These are phyloP conservation scores for Phialophora chinensis DNA, from an alignment of 2,329 filamentous ascomycete genomes.

Conservation along the genomic window DNA sequence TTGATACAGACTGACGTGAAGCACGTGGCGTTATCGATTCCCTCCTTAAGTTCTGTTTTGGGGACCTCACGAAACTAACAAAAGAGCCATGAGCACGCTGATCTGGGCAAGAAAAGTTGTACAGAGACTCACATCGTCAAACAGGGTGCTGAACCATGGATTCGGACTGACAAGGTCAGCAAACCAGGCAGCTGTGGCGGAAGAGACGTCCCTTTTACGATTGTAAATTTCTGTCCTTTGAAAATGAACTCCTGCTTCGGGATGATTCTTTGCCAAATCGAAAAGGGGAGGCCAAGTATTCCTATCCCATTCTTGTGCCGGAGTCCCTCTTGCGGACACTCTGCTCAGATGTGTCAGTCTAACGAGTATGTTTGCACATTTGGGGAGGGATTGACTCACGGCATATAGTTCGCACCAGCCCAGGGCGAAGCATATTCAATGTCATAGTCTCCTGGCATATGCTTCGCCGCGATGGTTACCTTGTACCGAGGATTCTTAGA, in stretches of 20 bases:
- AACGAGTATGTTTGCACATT: background rate
- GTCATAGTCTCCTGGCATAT: slow-evolving; percentile 81
- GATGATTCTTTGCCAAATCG: slow-evolving; percentile 63
- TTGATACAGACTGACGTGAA: slow-evolving; percentile 94
- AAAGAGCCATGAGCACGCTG: slow-evolving; percentile 8
- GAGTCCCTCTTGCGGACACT: slow-evolving; percentile 43
- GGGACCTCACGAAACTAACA: slow-evolving; percentile 66
- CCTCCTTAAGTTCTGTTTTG: slow-evolving; percentile 63
- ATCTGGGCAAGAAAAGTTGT: slow-evolving; percentile 2
- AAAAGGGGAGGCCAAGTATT: slow-evolving; percentile 66
- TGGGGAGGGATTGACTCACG: slow-evolving; percentile 54
- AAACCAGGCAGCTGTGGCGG: slow-evolving; percentile 64
- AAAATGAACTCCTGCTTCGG: slow-evolving; percentile 77
- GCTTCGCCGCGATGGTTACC: slow-evolving; percentile 74
- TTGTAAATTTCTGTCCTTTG: slow-evolving; percentile 66
- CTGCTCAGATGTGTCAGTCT: slow-evolving; percentile 33
- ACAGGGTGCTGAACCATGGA: slow-evolving; percentile 75
- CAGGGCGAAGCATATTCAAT: slow-evolving; percentile 83
- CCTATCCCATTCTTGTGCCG: slow-evolving; percentile 58
- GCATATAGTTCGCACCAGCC: slow-evolving; percentile 77
- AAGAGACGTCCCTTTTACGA: slow-evolving; percentile 67
- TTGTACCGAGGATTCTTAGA: slow-evolving; percentile 57
- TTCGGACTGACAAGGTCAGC: slow-evolving; percentile 69
- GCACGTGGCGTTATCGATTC: slow-evolving; percentile 72
- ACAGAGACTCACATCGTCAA: slow-evolving; percentile 65